Evolutionary conservation across 2,329 filamentous ascomycete species (phyloP).

Genomic region (Ophiostoma piceae): DNA sequence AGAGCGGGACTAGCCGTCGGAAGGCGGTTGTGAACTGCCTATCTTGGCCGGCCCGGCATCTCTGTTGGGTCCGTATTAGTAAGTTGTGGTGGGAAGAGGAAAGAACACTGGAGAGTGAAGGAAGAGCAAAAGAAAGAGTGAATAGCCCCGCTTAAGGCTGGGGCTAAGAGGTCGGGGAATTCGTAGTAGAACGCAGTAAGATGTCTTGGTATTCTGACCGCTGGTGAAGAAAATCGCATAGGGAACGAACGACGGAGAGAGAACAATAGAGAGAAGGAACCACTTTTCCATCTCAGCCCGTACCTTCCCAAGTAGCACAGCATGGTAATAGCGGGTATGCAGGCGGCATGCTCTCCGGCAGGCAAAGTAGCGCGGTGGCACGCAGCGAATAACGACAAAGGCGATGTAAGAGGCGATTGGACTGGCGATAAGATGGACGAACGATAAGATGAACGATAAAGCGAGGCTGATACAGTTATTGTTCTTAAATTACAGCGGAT

Average conservation of each 20-base stretch:
- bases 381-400: neutral
- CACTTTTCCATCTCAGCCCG: neutral
- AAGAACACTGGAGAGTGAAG: neutral
- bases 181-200: neutral
- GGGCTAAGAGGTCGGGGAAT: neutral
- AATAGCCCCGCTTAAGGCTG: neutral
- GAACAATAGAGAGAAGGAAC: neutral
- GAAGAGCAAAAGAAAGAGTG: neutral
- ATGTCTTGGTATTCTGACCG: neutral
- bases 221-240: neutral
- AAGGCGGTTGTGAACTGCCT: conserved; percentile 13
- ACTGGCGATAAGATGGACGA: neutral
- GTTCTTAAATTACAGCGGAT: no score
- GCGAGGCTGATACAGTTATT: neutral
- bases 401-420: neutral
- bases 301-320: neutral
- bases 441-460: neutral
- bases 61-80: neutral
- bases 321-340: neutral
- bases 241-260: neutral
- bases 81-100: neutral
- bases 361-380: conserved; percentile 19
- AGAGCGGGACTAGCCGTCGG: conserved; percentile 14
- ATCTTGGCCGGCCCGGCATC: conserved; percentile 16
- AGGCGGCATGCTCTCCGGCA: conserved; percentile 14